phyloP scores from a whole-genome alignment of 2,329 filamentous ascomycete species.

The Xylariales sp. region DNA sequence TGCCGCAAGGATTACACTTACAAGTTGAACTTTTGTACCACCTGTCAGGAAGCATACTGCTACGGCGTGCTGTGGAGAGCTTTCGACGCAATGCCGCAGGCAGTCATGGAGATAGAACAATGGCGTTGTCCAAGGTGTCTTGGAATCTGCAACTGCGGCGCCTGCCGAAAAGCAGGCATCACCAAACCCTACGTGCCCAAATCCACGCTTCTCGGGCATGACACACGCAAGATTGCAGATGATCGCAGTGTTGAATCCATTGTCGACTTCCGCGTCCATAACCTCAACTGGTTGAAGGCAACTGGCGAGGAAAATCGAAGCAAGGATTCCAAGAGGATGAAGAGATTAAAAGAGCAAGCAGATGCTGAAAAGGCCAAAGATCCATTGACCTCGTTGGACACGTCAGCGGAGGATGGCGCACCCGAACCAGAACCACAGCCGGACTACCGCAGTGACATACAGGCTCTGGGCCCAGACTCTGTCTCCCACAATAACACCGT shows the following conservation, averaged over 20 bases:
- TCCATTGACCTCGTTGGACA: slow-evolving; percentile 16
- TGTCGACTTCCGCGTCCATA: slow-evolving; percentile 87
- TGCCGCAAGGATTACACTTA: slow-evolving; percentile 75
- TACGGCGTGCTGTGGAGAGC: slow-evolving; percentile 90
- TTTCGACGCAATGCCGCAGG: slow-evolving; percentile 84
- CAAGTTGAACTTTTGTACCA: slow-evolving; percentile 78
- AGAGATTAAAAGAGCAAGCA: slow-evolving; percentile 50
- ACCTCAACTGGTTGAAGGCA: slow-evolving; percentile 73
- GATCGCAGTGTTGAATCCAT: slow-evolving; percentile 84
- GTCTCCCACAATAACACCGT: background rate
- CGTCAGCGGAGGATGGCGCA: slow-evolving; percentile 19
- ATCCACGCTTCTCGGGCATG: slow-evolving; percentile 82
- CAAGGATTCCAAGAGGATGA: slow-evolving; percentile 53
- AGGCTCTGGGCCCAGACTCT: background rate
- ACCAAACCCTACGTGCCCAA: slow-evolving; percentile 81
- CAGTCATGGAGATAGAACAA: slow-evolving; percentile 71
- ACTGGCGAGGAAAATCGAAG: slow-evolving; percentile 54
- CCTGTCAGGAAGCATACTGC: slow-evolving; percentile 76
- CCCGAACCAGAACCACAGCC: slow-evolving; percentile 23
- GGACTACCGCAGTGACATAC: slow-evolving; percentile 10
- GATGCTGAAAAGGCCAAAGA: slow-evolving; percentile 53
- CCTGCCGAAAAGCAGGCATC: slow-evolving; percentile 63
- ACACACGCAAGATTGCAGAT: slow-evolving; percentile 87
- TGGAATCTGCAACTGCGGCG: slow-evolving; percentile 81
- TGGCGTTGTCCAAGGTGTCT: slow-evolving; percentile 90